A percentile compares a stretch with the other conserved stretches of the same genome.
These are phyloP conservation scores for Tetrastigma voinierianum DNA, from an alignment of 164 flowering plant species.

Conservation along the genomic window DNA sequence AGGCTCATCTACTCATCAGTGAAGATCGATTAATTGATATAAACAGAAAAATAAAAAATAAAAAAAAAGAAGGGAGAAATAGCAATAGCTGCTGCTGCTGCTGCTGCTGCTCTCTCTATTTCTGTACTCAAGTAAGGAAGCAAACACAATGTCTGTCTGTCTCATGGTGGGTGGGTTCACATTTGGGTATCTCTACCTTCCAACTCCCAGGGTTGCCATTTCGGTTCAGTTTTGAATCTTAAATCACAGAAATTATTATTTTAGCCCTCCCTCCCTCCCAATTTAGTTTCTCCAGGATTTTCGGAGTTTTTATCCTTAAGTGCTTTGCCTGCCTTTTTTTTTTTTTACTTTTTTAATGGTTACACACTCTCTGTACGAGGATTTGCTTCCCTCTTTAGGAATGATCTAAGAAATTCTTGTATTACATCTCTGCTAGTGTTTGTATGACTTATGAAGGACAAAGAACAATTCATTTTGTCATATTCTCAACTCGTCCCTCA, in stretches of 20 bases:
- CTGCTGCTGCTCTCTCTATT: too few relatives aligned
- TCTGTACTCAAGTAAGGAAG: conserved; percentile 8
- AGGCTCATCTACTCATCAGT: conserved; percentile 93
- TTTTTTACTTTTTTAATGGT: background rate
- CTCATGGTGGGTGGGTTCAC: background rate
- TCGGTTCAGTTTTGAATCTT: conserved; percentile 17
- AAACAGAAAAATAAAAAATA: background rate
- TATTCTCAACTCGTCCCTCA: too few relatives aligned
- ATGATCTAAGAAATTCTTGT: conserved; percentile 13
- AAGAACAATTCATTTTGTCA: too few relatives aligned
- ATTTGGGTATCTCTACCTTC: background rate
- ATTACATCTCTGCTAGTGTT: background rate
- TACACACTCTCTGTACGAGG: conserved; percentile 6
- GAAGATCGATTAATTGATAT: conserved; percentile 64
- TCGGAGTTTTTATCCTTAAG: conserved; percentile 5
- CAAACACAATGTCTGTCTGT: background rate
- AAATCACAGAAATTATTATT: conserved; percentile 12
- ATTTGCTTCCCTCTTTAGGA: conserved; percentile 10
- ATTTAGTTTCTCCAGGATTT: conserved; percentile 14
- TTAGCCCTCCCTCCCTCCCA: conserved; percentile 7
- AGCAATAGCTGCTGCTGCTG: background rate
- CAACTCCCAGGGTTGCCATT: background rate
- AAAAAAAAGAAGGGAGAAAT: background rate
- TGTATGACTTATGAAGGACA: background rate
- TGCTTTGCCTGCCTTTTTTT: conserved; percentile 1